Percentiles rank a stretch among this genome's conserved stretches.
These are phyloP conservation scores for Saccharomycopsis fodiens DNA, from an alignment of 805 yeast genomes.

Conservation along the genomic window DNA sequence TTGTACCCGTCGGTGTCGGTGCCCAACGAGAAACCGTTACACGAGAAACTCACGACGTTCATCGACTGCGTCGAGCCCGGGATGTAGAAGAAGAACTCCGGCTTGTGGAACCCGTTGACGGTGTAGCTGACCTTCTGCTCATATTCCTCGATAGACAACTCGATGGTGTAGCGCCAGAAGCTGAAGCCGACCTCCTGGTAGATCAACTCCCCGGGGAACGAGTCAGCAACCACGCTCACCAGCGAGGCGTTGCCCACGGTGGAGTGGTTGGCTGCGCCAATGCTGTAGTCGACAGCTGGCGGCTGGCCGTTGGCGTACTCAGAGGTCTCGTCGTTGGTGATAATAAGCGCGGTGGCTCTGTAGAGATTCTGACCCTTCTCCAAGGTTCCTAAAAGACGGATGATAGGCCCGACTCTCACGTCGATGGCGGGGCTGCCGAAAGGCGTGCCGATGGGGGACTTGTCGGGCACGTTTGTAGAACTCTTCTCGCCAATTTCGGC, in stretches of 20 bases:
- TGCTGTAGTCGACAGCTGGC: slow-evolving; percentile 29
- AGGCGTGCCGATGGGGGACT: slow-evolving; percentile 11
- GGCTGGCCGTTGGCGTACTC: slow-evolving; percentile 23
- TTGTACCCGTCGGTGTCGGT: slow-evolving; percentile 61
- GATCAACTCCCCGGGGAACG: slow-evolving; percentile 39
- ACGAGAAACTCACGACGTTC: slow-evolving; percentile 78
- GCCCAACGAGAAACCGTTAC: slow-evolving; percentile 81
- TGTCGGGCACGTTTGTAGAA: slow-evolving; percentile 11
- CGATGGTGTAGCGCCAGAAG: slow-evolving; percentile 62
- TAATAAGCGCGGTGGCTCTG: slow-evolving; percentile 63
- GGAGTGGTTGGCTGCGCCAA: slow-evolving; percentile 29
- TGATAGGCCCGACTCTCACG: slow-evolving; percentile 68
- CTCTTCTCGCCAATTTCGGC: slow-evolving; percentile 13
- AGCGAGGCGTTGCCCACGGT: slow-evolving; percentile 19
- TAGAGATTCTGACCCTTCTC: slow-evolving; percentile 46
- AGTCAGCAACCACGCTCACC: slow-evolving; percentile 29
- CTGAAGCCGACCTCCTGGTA: slow-evolving; percentile 38
- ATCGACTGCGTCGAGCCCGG: slow-evolving; percentile 61
- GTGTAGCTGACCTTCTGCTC: slow-evolving; percentile 62
- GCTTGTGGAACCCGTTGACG: slow-evolving; percentile 38
- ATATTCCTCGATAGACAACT: slow-evolving; percentile 35
- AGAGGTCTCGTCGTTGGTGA: slow-evolving; percentile 37
- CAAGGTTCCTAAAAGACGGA: slow-evolving; percentile 57
- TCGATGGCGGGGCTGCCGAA: slow-evolving; percentile 30
- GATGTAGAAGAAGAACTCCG: slow-evolving; percentile 57